Base-by-base conservation (phyloP, 768 basidiomycete species). In the Amanita jacksonii region DNA sequence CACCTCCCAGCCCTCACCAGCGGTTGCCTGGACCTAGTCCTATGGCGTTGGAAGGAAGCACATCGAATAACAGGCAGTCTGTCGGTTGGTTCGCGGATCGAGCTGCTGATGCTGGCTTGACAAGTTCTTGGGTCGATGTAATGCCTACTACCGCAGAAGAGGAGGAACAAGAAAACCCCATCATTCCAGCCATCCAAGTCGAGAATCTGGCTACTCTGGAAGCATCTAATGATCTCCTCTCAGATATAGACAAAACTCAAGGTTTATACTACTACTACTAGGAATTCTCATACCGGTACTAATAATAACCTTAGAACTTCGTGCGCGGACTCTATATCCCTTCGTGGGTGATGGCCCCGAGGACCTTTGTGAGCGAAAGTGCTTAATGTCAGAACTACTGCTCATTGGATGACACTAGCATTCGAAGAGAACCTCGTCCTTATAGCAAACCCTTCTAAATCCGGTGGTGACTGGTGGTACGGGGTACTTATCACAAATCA, bases 81-180 rank as follows among this genome's bases (percentile, higher is more conserved):
- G 83, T 94, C 3, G 92, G 90, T 54, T 98, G 93, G 93, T 91
- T 88, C 57, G 75, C 80, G 40, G 84, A 82, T 24, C 70, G 94
- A 9, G 91, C 93, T 9, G 85, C 83, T 30, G 81, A 94, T 64
- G 65, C 65, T 28, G 73, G 69, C 27, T 37, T 45, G 27, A 31
- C 44, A 22, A 38, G 50, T 32, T 53, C 51, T 16, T 56, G 55
- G 35, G 54, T 65, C 23, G 65, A 62, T 41, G 64, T 59, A 37
- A 57, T 81, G 51, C 72, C 79, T 27, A 61, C 74, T 19, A 80
- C 73, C 31, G 60, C 49, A 5, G 79, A 80, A 47, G 86, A 82
- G 46, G 75, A 76, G 1, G 85, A 84, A 19, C 78, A 78, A 28
- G 66, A 67, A 18, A 57, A 64, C 10, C 51, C 56, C 19, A 51